These are phyloP conservation scores for Lentinula detonsa DNA, from an alignment of 768 basidiomycete genomes.

Conservation along the genomic window DNA sequence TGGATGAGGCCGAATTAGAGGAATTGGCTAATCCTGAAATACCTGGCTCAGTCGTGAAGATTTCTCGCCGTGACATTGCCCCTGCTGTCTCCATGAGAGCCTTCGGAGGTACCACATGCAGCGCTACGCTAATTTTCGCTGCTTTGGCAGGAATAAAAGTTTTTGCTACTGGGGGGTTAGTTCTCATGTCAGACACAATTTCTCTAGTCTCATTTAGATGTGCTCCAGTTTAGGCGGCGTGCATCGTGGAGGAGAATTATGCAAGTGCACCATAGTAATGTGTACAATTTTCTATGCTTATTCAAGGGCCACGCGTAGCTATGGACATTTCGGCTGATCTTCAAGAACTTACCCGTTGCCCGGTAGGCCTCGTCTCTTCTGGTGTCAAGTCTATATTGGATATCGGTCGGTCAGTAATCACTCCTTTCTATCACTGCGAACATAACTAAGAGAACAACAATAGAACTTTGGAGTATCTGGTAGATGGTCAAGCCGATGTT, in stretches of 20 bases:
- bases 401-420: slow-evolving; percentile 60
- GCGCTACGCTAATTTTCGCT: slow-evolving; percentile 68
- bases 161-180: slow-evolving; percentile 90
- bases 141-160: slow-evolving; percentile 86
- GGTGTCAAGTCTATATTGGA: slow-evolving; percentile 95
- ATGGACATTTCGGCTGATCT: slow-evolving; percentile 96
- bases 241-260: slow-evolving; percentile 66
- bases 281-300: not conserved
- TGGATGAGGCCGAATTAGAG: slow-evolving; percentile 59
- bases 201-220: slow-evolving; percentile 5
- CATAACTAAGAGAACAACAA: not conserved
- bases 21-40: slow-evolving; percentile 50
- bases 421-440: not conserved
- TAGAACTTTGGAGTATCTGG: slow-evolving; percentile 79
- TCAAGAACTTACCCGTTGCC: slow-evolving; percentile 81
- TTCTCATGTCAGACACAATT: not conserved
- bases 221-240: slow-evolving; percentile 70
- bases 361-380: slow-evolving; percentile 88
- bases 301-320: slow-evolving; percentile 35
- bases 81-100: slow-evolving; percentile 59
- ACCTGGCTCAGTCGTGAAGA: slow-evolving; percentile 43
- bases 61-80: slow-evolving; percentile 79
- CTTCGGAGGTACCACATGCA: slow-evolving; percentile 81
- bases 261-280: slow-evolving; percentile 27
- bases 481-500: slow-evolving; percentile 19